Conservation (phyloP, 1,284 basidiomycete genomes). For the Leccinum subrobustum region DNA sequence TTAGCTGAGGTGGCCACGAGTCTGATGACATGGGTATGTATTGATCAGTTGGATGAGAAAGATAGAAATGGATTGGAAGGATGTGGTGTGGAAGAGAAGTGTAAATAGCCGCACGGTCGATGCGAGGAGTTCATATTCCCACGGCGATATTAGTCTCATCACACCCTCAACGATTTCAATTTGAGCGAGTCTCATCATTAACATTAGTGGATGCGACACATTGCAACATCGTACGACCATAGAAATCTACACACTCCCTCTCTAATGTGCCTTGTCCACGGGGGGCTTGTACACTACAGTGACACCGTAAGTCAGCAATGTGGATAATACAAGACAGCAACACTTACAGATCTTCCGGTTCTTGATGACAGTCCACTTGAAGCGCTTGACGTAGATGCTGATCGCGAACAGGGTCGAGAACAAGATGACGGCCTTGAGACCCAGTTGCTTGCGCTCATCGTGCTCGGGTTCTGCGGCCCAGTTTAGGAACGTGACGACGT, state of each 20-base stretch:
- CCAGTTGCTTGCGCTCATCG: constrained; percentile 96
- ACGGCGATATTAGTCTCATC: constrained; percentile 10
- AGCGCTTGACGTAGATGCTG: constrained; percentile 88
- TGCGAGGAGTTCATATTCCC: constrained; percentile 19
- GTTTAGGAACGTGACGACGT: constrained; percentile 92
- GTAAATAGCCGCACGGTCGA: constrained; percentile 5
- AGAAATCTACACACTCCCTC: constrained; percentile 21
- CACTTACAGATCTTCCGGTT: constrained; percentile 84
- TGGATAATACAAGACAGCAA: background rate
- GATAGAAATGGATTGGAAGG: background rate
- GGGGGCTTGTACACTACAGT: constrained; percentile 54
- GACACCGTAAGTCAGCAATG: constrained; percentile 12
- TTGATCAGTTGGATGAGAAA: constrained; percentile 4
- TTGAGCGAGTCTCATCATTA: constrained; percentile 6
- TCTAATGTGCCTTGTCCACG: constrained; percentile 41
- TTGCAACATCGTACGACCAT: constrained; percentile 22
- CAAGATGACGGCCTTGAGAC: constrained; percentile 90
- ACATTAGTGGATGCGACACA: constrained; percentile 27
- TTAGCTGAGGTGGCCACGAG: constrained; percentile 63
- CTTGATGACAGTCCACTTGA: constrained; percentile 94
- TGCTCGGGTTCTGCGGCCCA: constrained; percentile 98
- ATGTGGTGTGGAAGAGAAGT: constrained; percentile 1
- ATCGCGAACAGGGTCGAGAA: constrained; percentile 83
- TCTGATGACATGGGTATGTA: constrained; percentile 52
- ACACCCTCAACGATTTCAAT: background rate